Conservation (phyloP, 495 filamentous ascomycete species). For the Trichoderma virens region DNA sequence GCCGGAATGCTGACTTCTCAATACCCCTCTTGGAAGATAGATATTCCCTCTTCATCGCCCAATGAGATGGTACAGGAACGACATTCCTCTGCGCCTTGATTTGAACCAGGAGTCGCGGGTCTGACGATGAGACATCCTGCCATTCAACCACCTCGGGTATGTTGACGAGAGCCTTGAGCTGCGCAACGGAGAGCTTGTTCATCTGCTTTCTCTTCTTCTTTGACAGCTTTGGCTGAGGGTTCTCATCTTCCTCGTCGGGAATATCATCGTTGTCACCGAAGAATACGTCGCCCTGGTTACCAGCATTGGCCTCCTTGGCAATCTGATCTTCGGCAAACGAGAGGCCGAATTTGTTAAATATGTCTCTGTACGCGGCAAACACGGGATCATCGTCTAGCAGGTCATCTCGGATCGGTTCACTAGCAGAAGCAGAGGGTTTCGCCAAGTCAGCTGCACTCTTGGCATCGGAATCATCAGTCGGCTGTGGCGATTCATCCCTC, state of each 20-base stretch:
- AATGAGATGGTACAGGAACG: slow-evolving; percentile 87
- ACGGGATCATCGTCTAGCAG: slow-evolving; percentile 65
- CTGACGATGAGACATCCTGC: slow-evolving; percentile 90
- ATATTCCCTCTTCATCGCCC: slow-evolving; percentile 94
- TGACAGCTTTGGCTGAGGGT: slow-evolving; percentile 59
- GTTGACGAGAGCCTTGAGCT: slow-evolving; percentile 83
- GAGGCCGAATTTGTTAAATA: slow-evolving; percentile 64
- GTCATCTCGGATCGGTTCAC: slow-evolving; percentile 35
- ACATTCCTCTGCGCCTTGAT: slow-evolving; percentile 95
- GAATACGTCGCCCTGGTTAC: slow-evolving; percentile 80
- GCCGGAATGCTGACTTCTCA: slow-evolving; percentile 84
- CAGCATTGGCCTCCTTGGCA: slow-evolving; percentile 53
- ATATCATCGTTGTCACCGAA: slow-evolving; percentile 85
- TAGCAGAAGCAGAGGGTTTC: slow-evolving; percentile 23
- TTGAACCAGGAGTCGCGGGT: slow-evolving; percentile 82
- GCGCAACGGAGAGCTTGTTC: slow-evolving; percentile 88
- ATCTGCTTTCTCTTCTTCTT: slow-evolving; percentile 89
- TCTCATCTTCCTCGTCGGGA: slow-evolving; percentile 74
- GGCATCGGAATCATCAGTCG: not conserved
- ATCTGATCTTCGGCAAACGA: slow-evolving; percentile 46
- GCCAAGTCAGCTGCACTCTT: not conserved
- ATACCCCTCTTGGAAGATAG: slow-evolving; percentile 92
- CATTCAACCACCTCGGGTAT: slow-evolving; percentile 95
- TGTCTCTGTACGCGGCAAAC: slow-evolving; percentile 72
- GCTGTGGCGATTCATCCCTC: not conserved